These are phyloP conservation scores for Trichoderma atroviride DNA, from an alignment of 2,329 filamentous ascomycete genomes.

Conservation along the genomic window DNA sequence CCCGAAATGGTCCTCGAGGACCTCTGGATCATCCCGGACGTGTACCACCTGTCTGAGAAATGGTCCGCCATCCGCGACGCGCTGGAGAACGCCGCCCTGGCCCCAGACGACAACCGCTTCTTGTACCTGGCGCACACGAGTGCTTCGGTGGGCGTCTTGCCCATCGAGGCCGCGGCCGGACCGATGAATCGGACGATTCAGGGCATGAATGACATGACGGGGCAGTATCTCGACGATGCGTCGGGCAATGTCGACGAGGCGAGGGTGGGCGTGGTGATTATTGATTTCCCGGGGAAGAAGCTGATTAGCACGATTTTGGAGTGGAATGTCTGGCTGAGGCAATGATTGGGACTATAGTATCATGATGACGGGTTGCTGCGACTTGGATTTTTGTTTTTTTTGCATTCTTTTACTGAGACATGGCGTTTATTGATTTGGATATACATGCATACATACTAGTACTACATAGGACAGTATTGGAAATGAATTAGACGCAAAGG, in stretches of 20 bases:
- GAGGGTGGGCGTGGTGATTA: constrained; percentile 50
- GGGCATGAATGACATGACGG: constrained; percentile 56
- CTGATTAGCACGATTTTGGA: constrained; percentile 47
- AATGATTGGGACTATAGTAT: background rate
- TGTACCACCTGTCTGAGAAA: constrained; percentile 49
- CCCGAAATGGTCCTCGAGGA: constrained; percentile 52
- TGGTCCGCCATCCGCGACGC: constrained; percentile 49
- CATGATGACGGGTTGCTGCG: background rate
- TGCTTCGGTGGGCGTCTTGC: constrained; percentile 51
- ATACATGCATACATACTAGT: background rate
- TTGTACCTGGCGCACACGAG: constrained; percentile 53
- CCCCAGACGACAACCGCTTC: constrained; percentile 39
- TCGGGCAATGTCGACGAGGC: constrained; percentile 34
- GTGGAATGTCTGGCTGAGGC: constrained; percentile 42
- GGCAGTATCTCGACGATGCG: constrained; percentile 45
- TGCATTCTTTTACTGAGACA: constrained; percentile 20
- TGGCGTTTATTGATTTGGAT: constrained; percentile 6
- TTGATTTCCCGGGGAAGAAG: constrained; percentile 51
- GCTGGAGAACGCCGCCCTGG: constrained; percentile 43
- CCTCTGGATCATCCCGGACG: constrained; percentile 48
- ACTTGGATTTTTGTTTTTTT: background rate
- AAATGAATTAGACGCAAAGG: background rate
- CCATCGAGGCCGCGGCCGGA: constrained; percentile 54
- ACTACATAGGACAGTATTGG: background rate
- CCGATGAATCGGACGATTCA: constrained; percentile 45